phyloP scores from a whole-genome alignment of 1,284 basidiomycete genomes.

The Apiotrichum sp. region DNA sequence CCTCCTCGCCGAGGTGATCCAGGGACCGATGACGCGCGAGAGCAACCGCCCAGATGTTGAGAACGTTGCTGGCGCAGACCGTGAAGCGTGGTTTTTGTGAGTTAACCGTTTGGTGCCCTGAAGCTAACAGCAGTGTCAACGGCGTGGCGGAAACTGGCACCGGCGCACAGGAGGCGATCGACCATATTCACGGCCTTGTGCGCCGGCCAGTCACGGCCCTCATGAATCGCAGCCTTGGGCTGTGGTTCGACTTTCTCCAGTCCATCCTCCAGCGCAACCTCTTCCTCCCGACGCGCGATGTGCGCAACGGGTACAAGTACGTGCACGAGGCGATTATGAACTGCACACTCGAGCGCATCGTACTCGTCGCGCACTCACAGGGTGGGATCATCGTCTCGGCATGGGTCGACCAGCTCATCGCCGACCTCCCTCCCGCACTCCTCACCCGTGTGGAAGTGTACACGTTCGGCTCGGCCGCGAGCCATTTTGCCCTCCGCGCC shows the following conservation, averaged over 20 bases:
- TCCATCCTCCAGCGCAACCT: slow-evolving; percentile 29
- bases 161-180: slow-evolving; percentile 22
- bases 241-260: slow-evolving; percentile 31
- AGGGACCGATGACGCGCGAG: neutral
- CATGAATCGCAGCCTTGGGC: slow-evolving; percentile 24
- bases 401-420: slow-evolving; percentile 26
- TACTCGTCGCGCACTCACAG: slow-evolving; percentile 33
- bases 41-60: neutral
- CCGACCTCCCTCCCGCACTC: slow-evolving; percentile 19
- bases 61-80: neutral
- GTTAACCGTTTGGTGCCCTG: neutral
- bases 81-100: slow-evolving; percentile 26
- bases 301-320: slow-evolving; percentile 18
- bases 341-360: slow-evolving; percentile 18
- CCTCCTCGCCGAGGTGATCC: neutral
- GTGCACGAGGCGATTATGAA: slow-evolving; percentile 12
- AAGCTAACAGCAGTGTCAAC: slow-evolving; percentile 21
- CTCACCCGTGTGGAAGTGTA: slow-evolving; percentile 31
- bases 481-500: slow-evolving; percentile 19
- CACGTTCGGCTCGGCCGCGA: slow-evolving; percentile 34
- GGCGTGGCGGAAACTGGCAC: slow-evolving; percentile 24
- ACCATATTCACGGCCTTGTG: slow-evolving; percentile 21
- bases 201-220: slow-evolving; percentile 26
- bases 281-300: slow-evolving; percentile 21
- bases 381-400: slow-evolving; percentile 28